phyloP scores from a whole-genome alignment of 495 filamentous ascomycete species.

The Penicillium verhagenii region DNA sequence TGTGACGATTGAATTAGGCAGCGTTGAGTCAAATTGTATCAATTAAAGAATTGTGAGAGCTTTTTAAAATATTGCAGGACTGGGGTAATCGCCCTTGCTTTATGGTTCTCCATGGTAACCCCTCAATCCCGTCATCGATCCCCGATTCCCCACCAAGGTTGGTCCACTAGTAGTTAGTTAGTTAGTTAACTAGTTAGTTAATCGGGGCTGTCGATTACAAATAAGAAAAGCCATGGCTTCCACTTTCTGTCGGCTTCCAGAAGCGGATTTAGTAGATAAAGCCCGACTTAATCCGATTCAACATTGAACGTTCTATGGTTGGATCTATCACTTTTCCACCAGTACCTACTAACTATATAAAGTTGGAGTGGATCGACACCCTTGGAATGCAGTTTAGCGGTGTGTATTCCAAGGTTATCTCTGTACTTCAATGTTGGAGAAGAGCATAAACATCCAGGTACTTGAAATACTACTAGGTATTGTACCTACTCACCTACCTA shows the following conservation, averaged over 20 bases:
- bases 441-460: no score
- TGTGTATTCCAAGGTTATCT: no score
- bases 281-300: not conserved
- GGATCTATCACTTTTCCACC: no score
- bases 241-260: not conserved
- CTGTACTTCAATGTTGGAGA: no score
- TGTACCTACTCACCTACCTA: no score
- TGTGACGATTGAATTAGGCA: slow-evolving; percentile 9
- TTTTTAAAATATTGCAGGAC: not conserved
- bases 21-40: not conserved
- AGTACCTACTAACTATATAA: no score
- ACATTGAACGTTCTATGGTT: no score
- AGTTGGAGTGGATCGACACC: no score
- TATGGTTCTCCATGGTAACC: slow-evolving; percentile 19
- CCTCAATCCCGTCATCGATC: slow-evolving; percentile 29
- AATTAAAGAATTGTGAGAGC: not conserved
- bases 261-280: not conserved
- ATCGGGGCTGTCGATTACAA: slow-evolving; percentile 18
- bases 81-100: slow-evolving; percentile 14
- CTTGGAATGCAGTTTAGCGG: no score
- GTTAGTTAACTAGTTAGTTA: not conserved
- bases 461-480: no score
- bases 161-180: no score
- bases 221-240: slow-evolving; percentile 4
- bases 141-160: no score